phyloP scores from a whole-genome alignment of 352 stramenopile species.

The Phytopythium litorale region DNA sequence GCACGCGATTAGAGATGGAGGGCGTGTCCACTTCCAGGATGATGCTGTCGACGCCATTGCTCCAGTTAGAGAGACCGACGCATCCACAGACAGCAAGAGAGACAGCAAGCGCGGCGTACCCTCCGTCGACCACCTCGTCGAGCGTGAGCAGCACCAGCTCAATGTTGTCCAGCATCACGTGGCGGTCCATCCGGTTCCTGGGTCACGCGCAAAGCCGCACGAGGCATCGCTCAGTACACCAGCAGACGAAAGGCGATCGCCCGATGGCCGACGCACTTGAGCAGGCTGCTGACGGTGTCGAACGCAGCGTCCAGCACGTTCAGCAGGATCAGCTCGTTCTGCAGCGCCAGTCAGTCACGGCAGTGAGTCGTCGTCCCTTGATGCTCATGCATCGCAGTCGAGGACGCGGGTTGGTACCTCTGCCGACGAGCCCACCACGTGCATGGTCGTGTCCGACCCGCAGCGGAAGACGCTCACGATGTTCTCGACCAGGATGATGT shows the following conservation, averaged over 20 bases:
- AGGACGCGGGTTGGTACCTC: constrained; percentile 38
- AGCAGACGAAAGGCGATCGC: not conserved
- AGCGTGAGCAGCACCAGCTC: constrained; percentile 88
- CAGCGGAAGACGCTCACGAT: constrained; percentile 88
- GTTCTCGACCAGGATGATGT: constrained; percentile 90
- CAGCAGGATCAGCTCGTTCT: constrained; percentile 90
- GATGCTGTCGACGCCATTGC: constrained; percentile 33
- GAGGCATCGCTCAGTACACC: not conserved
- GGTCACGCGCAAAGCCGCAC: not conserved
- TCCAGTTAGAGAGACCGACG: not conserved
- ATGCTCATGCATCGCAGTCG: not conserved
- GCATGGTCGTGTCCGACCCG: constrained; percentile 86
- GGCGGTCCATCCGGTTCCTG: constrained; percentile 81
- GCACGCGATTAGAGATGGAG: constrained; percentile 87
- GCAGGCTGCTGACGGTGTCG: constrained; percentile 78
- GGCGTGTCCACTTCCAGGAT: constrained; percentile 88
- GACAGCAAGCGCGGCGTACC: constrained; percentile 27
- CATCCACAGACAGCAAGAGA: not conserved
- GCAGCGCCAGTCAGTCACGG: constrained; percentile 2
- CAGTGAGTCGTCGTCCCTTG: not conserved
- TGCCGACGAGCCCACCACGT: constrained; percentile 76
- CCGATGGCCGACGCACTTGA: constrained; percentile 57
- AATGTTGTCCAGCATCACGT: constrained; percentile 90
- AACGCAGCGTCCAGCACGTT: constrained; percentile 84
- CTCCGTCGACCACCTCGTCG: constrained; percentile 89